phyloP scores from a whole-genome alignment of 2,329 filamentous ascomycete species.

The Capronia epimyces region DNA sequence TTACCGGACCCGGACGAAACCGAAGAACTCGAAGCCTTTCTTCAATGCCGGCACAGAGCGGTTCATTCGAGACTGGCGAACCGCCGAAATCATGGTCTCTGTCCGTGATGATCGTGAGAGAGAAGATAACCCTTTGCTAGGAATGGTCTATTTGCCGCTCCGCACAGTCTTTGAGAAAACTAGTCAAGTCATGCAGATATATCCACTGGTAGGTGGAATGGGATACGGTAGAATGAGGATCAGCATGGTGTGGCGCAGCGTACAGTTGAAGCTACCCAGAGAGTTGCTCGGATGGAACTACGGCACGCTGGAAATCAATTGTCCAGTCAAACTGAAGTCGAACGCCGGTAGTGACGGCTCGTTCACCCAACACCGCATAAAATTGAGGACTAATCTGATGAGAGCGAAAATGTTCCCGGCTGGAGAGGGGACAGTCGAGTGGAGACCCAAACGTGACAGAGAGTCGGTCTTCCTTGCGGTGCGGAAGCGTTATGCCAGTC shows the following conservation, averaged over 20 bases:
- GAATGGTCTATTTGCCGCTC: conserved; percentile 64
- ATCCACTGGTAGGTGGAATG: conserved; percentile 65
- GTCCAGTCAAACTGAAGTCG: conserved; percentile 43
- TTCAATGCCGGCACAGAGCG: conserved; percentile 72
- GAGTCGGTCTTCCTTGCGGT: conserved; percentile 30
- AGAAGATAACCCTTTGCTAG: conserved; percentile 64
- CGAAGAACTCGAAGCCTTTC: conserved; percentile 71
- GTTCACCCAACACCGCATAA: conserved; percentile 52
- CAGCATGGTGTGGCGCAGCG: conserved; percentile 67
- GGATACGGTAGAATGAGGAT: conserved; percentile 64
- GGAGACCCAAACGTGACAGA: conserved; percentile 26
- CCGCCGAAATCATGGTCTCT: conserved; percentile 61
- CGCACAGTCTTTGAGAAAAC: conserved; percentile 56
- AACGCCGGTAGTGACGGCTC: conserved; percentile 46
- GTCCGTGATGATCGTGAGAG: conserved; percentile 64
- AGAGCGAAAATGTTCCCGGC: conserved; percentile 62
- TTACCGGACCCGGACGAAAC: conserved; percentile 68
- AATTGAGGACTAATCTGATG: conserved; percentile 55
- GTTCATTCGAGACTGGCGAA: conserved; percentile 63
- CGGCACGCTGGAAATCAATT: conserved; percentile 62
- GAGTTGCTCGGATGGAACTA: conserved; percentile 64
- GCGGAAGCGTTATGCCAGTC: conserved; percentile 31
- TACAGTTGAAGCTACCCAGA: conserved; percentile 56
- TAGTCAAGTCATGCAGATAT: conserved; percentile 61
- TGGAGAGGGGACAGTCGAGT: conserved; percentile 56